These are phyloP conservation scores for Trichosporon sp. DNA, from an alignment of 1,284 basidiomycete species.

Conservation along the genomic window DNA sequence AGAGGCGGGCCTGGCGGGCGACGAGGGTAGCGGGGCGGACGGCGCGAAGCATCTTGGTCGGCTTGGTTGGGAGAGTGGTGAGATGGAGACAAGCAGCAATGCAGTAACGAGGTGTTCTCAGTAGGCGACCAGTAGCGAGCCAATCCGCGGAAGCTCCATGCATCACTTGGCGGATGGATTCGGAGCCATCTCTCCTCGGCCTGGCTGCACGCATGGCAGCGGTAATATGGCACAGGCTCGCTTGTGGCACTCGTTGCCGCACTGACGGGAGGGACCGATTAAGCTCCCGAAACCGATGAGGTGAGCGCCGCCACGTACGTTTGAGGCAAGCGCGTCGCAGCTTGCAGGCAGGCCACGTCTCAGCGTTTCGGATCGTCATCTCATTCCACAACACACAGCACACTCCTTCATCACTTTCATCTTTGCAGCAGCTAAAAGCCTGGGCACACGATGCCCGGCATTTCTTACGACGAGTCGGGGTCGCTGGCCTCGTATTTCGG, in stretches of 20 bases:
- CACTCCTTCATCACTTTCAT: conserved; percentile 3
- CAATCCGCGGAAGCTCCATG: conserved; percentile 3
- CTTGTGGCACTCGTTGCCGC: background rate
- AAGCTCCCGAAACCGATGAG: background rate
- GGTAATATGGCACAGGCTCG: background rate
- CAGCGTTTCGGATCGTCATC: conserved; percentile 1
- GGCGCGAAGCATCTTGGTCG: conserved; percentile 19
- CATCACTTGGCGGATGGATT: conserved; percentile 1
- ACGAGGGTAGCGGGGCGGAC: conserved; percentile 16
- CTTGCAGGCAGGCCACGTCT: background rate
- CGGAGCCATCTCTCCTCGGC: conserved; percentile 1
- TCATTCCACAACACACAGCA: background rate
- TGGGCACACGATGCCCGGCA: conserved; percentile 36
- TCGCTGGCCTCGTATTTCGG: conserved; percentile 84
- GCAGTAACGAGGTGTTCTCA: background rate
- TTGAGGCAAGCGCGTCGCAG: conserved; percentile 2
- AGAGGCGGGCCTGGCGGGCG: conserved; percentile 23
- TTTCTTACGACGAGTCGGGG: conserved; percentile 75
- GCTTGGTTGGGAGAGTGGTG: conserved; percentile 13
- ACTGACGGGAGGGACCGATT: background rate
- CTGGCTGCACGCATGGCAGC: background rate
- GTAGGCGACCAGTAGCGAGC: conserved; percentile 2
- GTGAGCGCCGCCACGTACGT: conserved; percentile 2
- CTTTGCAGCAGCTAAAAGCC: conserved; percentile 6
- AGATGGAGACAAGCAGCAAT: conserved; percentile 3